Evolutionary conservation across 495 filamentous ascomycete species (phyloP), one percentile per base, ranked within the genome.

Genomic region (Penicillium diatomitis): DNA sequence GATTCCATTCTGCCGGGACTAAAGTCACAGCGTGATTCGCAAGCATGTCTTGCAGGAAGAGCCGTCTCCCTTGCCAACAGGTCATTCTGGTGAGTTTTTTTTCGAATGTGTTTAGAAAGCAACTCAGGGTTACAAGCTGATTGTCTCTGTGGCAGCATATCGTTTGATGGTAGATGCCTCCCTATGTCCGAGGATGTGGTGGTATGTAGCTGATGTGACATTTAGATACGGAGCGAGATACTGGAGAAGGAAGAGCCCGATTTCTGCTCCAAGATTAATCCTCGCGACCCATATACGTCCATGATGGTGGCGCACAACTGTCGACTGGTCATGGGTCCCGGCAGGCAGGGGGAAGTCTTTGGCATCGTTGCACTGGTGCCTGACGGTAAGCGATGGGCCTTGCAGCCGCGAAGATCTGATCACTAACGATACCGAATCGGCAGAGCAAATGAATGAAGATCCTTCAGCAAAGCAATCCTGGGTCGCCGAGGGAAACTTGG

Each of bases 371-470:
- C 52, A 4, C 35, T 58, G 33, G 58, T 61, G 1, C 55, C 58
- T 12, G 58, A 61, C 40, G 55, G 55, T 54, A 44, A 39, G 45
- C n/a, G 2, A 5, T 2, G 4, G 28, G 2, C 29, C 0, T 9
- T 5, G 2, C 33, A 5, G 5, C 10, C 2, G 5, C 20, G 35
- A 8, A 2, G 3, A 33, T 38, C 1, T 8, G 5, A 32, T 10
- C 29, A 30, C 10, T 38, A 44, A 44, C 9, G 11, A 10, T 20
- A 27, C 10, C 8, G 3, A 20, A 20, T 20, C 20, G 2, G 5
- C 28, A 62, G 59, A 60, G 3, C 51, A 53, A 45, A 57, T 63
- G 56, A 60, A 55, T 11, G 60, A 63, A 46, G 52, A 63, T 8
- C 51, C 60, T 0, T 46, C 51, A 5, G 44, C 40, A 29, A 57